These are phyloP conservation scores for Acanthamoeba sp. DNA, from an alignment of 208 protist species.

Conservation along the genomic window DNA sequence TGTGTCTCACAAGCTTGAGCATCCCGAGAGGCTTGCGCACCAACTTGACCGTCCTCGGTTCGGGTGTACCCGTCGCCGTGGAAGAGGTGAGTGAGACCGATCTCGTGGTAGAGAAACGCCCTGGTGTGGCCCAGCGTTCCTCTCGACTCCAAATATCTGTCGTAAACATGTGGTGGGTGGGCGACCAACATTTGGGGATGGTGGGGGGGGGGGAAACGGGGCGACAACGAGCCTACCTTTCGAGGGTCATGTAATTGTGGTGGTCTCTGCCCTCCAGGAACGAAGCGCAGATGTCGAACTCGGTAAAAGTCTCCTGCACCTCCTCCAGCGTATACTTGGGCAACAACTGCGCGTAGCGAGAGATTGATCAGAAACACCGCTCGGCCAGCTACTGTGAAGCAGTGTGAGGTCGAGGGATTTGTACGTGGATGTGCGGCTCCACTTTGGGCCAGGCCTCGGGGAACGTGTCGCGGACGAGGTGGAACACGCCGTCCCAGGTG, in stretches of 20 bases:
- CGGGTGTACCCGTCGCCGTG: constrained; percentile 13
- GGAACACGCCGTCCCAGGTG: constrained; percentile 45
- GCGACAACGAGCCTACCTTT: background rate
- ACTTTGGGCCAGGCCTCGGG: constrained; percentile 48
- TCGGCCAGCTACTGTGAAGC: too few relatives aligned
- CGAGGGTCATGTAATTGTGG: background rate
- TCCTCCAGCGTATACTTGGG: constrained; percentile 13
- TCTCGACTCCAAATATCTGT: background rate
- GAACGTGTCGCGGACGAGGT: background rate
- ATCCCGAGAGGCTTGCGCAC: background rate
- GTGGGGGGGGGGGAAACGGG: background rate
- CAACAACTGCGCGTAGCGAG: background rate
- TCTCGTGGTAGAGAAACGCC: constrained; percentile 52
- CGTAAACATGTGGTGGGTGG: too few relatives aligned
- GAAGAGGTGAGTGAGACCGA: constrained; percentile 37
- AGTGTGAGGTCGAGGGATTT: background rate
- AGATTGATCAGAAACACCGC: background rate
- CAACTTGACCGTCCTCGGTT: constrained; percentile 13
- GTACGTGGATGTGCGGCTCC: constrained; percentile 5
- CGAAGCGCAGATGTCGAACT: constrained; percentile 26
- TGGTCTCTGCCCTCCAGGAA: background rate
- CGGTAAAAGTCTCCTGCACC: constrained; percentile 2
- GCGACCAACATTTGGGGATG: too few relatives aligned
- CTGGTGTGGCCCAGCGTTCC: constrained; percentile 4
- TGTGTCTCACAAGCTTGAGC: too few relatives aligned